Conservation (phyloP, 2,329 filamentous ascomycete species). For the Nannizziopsis arthrosporioides region DNA sequence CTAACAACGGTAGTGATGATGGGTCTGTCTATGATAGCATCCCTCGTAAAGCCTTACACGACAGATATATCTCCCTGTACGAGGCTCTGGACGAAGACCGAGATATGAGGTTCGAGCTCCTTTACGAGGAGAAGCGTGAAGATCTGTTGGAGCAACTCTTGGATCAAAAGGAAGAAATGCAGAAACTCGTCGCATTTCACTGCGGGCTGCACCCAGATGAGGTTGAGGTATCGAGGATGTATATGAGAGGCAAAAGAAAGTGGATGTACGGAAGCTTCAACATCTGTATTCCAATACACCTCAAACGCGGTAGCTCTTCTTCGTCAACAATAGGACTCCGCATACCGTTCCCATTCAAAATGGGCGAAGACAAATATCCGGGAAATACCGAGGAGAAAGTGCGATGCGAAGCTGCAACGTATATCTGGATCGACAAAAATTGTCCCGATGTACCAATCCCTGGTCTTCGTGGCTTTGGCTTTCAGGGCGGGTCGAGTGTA, state of each 20-base stretch:
- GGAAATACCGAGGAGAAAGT: slow-evolving; percentile 18
- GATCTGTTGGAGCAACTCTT: slow-evolving; percentile 7
- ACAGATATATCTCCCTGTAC: slow-evolving; percentile 10
- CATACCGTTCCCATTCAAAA: slow-evolving; percentile 13
- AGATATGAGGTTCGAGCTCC: slow-evolving; percentile 11
- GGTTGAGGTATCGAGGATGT: neutral
- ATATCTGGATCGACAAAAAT: slow-evolving; percentile 17
- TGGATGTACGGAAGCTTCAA: slow-evolving; percentile 15
- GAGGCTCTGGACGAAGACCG: slow-evolving; percentile 7
- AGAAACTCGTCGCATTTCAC: slow-evolving; percentile 13
- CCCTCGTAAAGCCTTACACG: slow-evolving; percentile 1
- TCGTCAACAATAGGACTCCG: slow-evolving; percentile 11
- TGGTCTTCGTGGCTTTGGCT: slow-evolving; percentile 17
- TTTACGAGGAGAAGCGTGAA: slow-evolving; percentile 6
- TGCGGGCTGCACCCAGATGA: slow-evolving; percentile 6
- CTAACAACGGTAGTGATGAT: no score
- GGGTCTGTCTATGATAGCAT: no score
- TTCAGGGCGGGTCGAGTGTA: slow-evolving; percentile 17
- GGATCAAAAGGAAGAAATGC: slow-evolving; percentile 8
- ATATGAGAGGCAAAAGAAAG: no score
- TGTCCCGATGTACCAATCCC: slow-evolving; percentile 17
- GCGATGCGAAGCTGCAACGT: slow-evolving; percentile 18
- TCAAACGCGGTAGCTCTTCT: slow-evolving; percentile 6
- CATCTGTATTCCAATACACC: slow-evolving; percentile 13
- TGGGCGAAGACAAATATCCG: slow-evolving; percentile 16